Percentiles rank a stretch among this genome's conserved stretches.
These are phyloP conservation scores for Ceratobasidium sp. DNA, from an alignment of 1,284 basidiomycete genomes.

Conservation along the genomic window DNA sequence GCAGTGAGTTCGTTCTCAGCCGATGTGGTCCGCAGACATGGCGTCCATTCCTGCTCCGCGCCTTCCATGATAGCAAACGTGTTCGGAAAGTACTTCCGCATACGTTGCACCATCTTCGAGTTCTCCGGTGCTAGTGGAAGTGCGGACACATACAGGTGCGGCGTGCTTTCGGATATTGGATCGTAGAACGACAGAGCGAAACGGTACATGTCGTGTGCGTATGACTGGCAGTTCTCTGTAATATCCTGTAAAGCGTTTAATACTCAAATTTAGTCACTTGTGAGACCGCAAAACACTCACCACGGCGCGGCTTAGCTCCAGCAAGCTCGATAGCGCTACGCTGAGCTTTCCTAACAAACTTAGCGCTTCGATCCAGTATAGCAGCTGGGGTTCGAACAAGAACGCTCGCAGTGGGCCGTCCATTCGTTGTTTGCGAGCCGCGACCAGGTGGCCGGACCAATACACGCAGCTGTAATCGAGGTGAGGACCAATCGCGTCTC, in stretches of 20 bases:
- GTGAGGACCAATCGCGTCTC: background rate
- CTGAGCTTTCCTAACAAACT: no score
- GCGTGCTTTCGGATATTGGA: background rate
- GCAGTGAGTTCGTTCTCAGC: background rate
- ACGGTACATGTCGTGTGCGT: constrained; percentile 26
- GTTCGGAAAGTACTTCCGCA: constrained; percentile 11
- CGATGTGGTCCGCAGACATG: background rate
- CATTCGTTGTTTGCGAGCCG: background rate
- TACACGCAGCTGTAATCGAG: background rate
- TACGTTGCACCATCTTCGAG: background rate
- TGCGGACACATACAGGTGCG: no score
- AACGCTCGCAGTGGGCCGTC: constrained; percentile 49
- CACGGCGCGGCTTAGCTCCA: background rate
- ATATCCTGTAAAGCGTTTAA: background rate
- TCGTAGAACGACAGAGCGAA: constrained; percentile 26
- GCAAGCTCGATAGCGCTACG: constrained; percentile 50
- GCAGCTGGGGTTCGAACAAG: no score
- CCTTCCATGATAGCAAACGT: background rate
- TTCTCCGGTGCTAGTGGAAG: constrained; percentile 10
- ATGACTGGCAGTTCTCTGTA: background rate
- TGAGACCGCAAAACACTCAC: background rate
- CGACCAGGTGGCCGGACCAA: constrained; percentile 16
- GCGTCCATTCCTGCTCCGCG: background rate
- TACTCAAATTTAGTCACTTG: no score
- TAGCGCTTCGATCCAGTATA: no score